A percentile compares a stretch with the other conserved stretches of the same genome.
These are phyloP conservation scores for Claviceps sp. DNA, from an alignment of 2,329 filamentous ascomycete species.

Conservation along the genomic window DNA sequence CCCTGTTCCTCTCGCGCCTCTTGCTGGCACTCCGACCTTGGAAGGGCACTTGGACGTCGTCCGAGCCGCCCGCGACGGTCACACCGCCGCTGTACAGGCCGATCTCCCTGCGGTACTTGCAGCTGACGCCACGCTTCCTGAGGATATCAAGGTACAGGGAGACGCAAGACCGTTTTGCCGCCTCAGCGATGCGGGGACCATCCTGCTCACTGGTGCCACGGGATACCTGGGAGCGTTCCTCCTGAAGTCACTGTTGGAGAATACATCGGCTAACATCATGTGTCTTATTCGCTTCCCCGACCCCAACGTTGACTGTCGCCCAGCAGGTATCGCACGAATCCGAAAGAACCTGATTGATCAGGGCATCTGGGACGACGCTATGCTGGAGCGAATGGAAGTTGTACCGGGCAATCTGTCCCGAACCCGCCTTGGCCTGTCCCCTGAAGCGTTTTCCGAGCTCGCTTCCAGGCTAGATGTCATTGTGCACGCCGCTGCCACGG, in stretches of 20 bases:
- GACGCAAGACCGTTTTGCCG: constrained; percentile 38
- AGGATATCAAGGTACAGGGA: constrained; percentile 51
- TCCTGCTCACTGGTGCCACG: constrained; percentile 62
- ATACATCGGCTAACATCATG: constrained; percentile 53
- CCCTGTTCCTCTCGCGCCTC: constrained; percentile 54
- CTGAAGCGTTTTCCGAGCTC: constrained; percentile 51
- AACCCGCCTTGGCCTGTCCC: constrained; percentile 53
- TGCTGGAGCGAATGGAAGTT: constrained; percentile 67
- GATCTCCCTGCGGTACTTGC: constrained; percentile 58
- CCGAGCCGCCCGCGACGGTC: constrained; percentile 55
- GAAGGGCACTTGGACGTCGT: constrained; percentile 60
- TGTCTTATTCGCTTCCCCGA: constrained; percentile 64
- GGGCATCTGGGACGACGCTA: constrained; percentile 62
- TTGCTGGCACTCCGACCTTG: constrained; percentile 59
- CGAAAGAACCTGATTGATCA: constrained; percentile 66
- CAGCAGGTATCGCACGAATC: constrained; percentile 57
- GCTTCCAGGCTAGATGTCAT: constrained; percentile 57
- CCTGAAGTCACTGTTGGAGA: constrained; percentile 53
- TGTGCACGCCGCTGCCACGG: constrained; percentile 63
- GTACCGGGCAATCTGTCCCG: constrained; percentile 60
- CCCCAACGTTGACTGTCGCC: constrained; percentile 47
- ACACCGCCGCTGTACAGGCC: constrained; percentile 61
- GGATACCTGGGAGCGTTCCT: constrained; percentile 67
- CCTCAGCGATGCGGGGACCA: constrained; percentile 51
- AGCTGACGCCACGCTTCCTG: constrained; percentile 52